Base-by-base conservation (phyloP, 306 rosid species). In the Cicer yamashitae region DNA sequence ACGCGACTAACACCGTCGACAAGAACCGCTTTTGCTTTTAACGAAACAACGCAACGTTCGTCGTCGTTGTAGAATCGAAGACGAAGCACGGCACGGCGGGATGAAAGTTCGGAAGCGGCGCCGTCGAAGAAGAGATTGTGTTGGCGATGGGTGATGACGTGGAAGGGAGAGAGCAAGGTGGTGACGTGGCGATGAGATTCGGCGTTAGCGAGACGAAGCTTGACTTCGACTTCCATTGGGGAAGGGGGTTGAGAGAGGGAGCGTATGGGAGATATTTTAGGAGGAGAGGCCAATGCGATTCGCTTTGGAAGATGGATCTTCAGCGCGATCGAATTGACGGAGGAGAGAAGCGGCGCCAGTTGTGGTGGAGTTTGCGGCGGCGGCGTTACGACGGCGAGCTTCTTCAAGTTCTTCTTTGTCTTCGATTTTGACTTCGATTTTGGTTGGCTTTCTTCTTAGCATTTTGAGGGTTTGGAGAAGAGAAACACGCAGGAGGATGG, bases 101-200 rank as follows among this genome's bases (percentile, higher is more conserved):
- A 68, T 1, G 93, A 86, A 51, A 94, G 93, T 85, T 91, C 91
- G 0, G 83, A 82, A 1, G 76, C 80, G 2, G 91, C 73, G 67
- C 97, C 92, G 75, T 94, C 97, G 75, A 94, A 94, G 90, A 94
- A 90, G 80, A 85, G 75, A 73, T 94, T 94, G 77, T 83, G 92
- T 69, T 94, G 97, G 67, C 88, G 89, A 48, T 90, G 91, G 48
- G 94, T 87, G 44, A 46, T 52, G 53, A 75, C 59, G 74, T 84
- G 93, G 74, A 90, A 88, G 0, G 92, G 91, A 9, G 93, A 12
- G 4, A 94, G 82, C 2, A 90, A 34, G 22, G 82, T 8, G 45
- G 82, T 80, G 73, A 94, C 84, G 2, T 61, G 84, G 64, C 79
- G 41, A 66, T 91, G 90, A 11, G 90, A 74, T 1, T 61, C 74